These are phyloP conservation scores for Aspergillus floridensis DNA, from an alignment of 2,329 filamentous ascomycete genomes.

Conservation along the genomic window DNA sequence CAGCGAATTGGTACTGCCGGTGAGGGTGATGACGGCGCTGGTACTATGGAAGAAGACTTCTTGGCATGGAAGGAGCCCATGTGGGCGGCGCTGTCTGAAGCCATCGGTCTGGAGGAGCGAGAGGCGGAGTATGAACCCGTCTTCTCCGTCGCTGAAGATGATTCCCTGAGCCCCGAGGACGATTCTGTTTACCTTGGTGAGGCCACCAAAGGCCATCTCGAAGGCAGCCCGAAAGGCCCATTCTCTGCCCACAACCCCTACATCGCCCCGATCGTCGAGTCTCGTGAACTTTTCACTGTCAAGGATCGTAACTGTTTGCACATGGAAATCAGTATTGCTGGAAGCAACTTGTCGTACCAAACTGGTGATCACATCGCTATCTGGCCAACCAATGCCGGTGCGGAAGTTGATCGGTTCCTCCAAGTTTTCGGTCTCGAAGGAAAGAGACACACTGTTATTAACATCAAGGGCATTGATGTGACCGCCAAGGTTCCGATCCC, in stretches of 20 bases:
- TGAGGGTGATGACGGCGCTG: constrained; percentile 95
- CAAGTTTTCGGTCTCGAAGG: constrained; percentile 70
- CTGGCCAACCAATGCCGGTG: constrained; percentile 94
- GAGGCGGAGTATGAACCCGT: constrained; percentile 94
- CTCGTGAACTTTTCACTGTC: constrained; percentile 83
- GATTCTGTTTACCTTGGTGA: constrained; percentile 89
- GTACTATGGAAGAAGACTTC: constrained; percentile 99
- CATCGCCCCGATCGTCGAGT: constrained; percentile 89
- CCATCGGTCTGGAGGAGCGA: constrained; percentile 88
- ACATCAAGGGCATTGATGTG: constrained; percentile 85
- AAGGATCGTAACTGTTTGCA: constrained; percentile 94
- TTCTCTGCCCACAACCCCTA: constrained; percentile 97
- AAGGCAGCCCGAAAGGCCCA: constrained; percentile 77
- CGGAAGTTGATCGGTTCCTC: constrained; percentile 87
- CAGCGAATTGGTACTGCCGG: constrained; percentile 81
- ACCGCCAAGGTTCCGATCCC: constrained; percentile 98
- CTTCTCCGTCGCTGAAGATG: constrained; percentile 76
- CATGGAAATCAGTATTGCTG: constrained; percentile 88
- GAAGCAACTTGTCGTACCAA: constrained; percentile 86
- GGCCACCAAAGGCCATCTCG: constrained; percentile 92
- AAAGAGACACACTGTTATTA: constrained; percentile 79
- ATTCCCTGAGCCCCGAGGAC: constrained; percentile 70
- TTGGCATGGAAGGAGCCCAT: constrained; percentile 99
- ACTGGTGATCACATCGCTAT: constrained; percentile 96
- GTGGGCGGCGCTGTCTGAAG: constrained; percentile 81